Evolutionary conservation across 1,284 basidiomycete species (phyloP).

Genomic region (Tremellales sp.): DNA sequence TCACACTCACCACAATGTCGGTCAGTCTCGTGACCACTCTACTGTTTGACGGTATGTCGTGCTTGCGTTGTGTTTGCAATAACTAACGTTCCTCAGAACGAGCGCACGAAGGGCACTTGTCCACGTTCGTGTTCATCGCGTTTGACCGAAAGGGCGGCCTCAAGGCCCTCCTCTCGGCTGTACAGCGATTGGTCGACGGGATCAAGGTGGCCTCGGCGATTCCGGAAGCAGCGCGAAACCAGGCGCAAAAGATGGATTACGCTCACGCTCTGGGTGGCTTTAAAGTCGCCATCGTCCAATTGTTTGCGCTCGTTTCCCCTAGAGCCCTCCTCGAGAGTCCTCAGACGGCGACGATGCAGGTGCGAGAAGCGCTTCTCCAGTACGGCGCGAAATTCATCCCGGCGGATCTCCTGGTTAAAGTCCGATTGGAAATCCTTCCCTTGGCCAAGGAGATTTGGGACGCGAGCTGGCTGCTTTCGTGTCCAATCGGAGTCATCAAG

Average conservation of each 20-base stretch:
- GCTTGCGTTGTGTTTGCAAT: neutral
- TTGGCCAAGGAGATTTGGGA: slow-evolving; percentile 71
- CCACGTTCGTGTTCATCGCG: slow-evolving; percentile 73
- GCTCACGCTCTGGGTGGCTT: slow-evolving; percentile 58
- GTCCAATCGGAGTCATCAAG: slow-evolving; percentile 69
- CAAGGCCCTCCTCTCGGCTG: slow-evolving; percentile 62
- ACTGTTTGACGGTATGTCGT: slow-evolving; percentile 72
- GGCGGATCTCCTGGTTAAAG: slow-evolving; percentile 75
- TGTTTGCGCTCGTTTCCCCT: slow-evolving; percentile 71
- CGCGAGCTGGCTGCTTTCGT: slow-evolving; percentile 72
- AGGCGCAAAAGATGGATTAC: slow-evolving; percentile 58
- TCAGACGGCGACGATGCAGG: slow-evolving; percentile 58
- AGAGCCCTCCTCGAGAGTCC: slow-evolving; percentile 78
- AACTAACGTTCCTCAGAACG: slow-evolving; percentile 57
- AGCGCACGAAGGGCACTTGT: slow-evolving; percentile 65
- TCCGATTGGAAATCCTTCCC: slow-evolving; percentile 70
- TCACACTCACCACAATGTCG: too few species aligned
- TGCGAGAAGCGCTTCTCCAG: slow-evolving; percentile 18
- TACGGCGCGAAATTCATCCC: slow-evolving; percentile 67
- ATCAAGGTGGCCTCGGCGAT: slow-evolving; percentile 52
- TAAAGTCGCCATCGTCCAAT: slow-evolving; percentile 73
- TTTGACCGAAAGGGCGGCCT: slow-evolving; percentile 73
- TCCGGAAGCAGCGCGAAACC: slow-evolving; percentile 57
- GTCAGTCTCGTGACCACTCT: slow-evolving; percentile 71
- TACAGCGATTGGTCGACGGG: slow-evolving; percentile 57